A percentile compares a stretch with the other conserved stretches of the same genome.
These are phyloP conservation scores for Claviceps fusiformis DNA, from an alignment of 2,329 filamentous ascomycete genomes.

Conservation along the genomic window DNA sequence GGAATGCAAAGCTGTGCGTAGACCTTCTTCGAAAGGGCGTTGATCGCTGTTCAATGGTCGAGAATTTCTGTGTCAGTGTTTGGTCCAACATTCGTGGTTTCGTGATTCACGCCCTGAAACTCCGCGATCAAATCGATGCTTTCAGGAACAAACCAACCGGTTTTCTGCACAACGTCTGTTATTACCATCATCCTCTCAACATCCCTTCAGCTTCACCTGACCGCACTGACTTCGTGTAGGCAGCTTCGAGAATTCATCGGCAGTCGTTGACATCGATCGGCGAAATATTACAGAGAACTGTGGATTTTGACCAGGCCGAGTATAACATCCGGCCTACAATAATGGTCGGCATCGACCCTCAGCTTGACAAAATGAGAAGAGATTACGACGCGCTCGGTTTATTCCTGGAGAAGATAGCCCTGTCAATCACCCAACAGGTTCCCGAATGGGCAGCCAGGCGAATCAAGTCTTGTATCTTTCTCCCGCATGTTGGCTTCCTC, in stretches of 20 bases:
- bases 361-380: constrained; percentile 66
- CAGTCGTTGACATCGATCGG: constrained; percentile 51
- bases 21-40: constrained; percentile 65
- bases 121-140: constrained; percentile 44
- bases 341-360: constrained; percentile 52
- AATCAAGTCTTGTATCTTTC: constrained; percentile 68
- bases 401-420: constrained; percentile 55
- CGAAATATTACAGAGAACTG: constrained; percentile 54
- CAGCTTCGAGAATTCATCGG: constrained; percentile 42
- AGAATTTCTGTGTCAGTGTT: constrained; percentile 48
- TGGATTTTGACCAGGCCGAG: constrained; percentile 70
- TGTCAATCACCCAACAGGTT: constrained; percentile 47
- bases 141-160: constrained; percentile 4
- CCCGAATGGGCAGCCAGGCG: constrained; percentile 42
- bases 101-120: constrained; percentile 53
- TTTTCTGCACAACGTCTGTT: constrained; percentile 2
- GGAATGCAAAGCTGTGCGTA: constrained; percentile 59
- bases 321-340: constrained; percentile 61
- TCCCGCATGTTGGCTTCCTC: constrained; percentile 84
- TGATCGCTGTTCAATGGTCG: constrained; percentile 33
- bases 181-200: neutral
- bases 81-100: constrained; percentile 67
- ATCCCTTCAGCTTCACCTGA: neutral
- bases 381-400: constrained; percentile 65
- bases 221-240: neutral